Conservation (phyloP, 805 yeast species). For the Hanseniaspora singularis region DNA sequence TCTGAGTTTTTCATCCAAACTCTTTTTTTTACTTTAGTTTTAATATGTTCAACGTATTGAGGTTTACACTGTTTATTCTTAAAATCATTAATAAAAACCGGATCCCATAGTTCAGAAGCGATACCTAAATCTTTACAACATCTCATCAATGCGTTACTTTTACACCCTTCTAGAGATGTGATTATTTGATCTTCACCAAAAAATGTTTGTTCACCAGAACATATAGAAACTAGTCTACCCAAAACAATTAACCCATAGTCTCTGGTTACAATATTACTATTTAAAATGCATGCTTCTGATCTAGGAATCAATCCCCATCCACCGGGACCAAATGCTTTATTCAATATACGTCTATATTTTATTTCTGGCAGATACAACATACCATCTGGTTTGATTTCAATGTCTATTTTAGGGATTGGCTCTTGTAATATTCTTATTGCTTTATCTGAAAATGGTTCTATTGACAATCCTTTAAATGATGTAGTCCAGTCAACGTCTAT, state of each 20-base stretch:
- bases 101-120: slow-evolving; percentile 97
- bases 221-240: slow-evolving; percentile 80
- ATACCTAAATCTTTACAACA: slow-evolving; percentile 95
- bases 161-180: slow-evolving; percentile 95
- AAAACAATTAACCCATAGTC: slow-evolving; percentile 82
- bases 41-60: slow-evolving; percentile 71
- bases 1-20: neutral
- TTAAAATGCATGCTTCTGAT: slow-evolving; percentile 58
- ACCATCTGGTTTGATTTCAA: slow-evolving; percentile 95
- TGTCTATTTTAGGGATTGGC: slow-evolving; percentile 54
- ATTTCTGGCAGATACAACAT: slow-evolving; percentile 85
- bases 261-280: slow-evolving; percentile 64
- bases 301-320: slow-evolving; percentile 98
- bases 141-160: slow-evolving; percentile 91
- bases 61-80: slow-evolving; percentile 62
- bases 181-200: slow-evolving; percentile 78
- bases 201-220: slow-evolving; percentile 92
- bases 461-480: slow-evolving; percentile 77
- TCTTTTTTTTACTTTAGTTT: slow-evolving; percentile 37
- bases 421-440: slow-evolving; percentile 50
- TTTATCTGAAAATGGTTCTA: slow-evolving; percentile 55
- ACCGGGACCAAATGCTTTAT: slow-evolving; percentile 93
- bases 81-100: slow-evolving; percentile 64
- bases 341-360: slow-evolving; percentile 80
- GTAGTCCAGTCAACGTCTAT: slow-evolving; percentile 69